Base-by-base conservation (phyloP, 768 basidiomycete species). In the Piloderma croceum region DNA sequence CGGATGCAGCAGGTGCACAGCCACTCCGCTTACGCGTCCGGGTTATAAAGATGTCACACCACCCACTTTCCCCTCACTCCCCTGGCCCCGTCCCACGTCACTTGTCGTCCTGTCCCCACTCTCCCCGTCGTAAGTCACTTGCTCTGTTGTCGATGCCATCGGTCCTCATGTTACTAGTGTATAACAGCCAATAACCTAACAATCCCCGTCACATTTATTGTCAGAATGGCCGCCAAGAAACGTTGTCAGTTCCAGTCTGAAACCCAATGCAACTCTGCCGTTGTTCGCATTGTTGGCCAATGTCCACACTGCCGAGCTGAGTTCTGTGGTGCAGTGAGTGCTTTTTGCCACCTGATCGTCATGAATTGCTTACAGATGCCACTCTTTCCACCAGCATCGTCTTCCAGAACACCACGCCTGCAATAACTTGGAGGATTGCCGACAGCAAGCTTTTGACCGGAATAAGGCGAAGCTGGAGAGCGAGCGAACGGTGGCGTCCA, bases 321-420 rank as follows among this genome's bases (percentile, higher is more conserved):
- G 52, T 92, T 90, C 65, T 93, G 90, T 55, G 76, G 78, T 42
- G 67, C 72, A 44, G 87, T 89, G 51, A 60, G 85, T 74, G 31
- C 29, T 37, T 27, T 12, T 10, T 40, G 11, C 7, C 20, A 18
- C 32, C 38, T 7, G 39, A 39, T 5, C 35, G 34, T 47, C 39
- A 44, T 44, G 33, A 21, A 52, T 31, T 12, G 31, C 37, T 59
- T 36, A 56, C 42, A 51, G 41, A 48, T 41, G 19, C 31, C 23
- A 34, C 19, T 15, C 42, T 47, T 31, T 43, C 42, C 43, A 50
- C 22, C 41, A 91, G 85, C 90, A 92, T 58, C 85, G 90, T 45
- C 72, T 93, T 48, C 89, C 90, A 6, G 90, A 92, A 59, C 86
- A 88, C 51, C 90, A 93, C 60, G 73, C 74, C 41, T 93, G 90